phyloP scores from a whole-genome alignment of 352 stramenopile species.

The Peronospora farinosa region DNA sequence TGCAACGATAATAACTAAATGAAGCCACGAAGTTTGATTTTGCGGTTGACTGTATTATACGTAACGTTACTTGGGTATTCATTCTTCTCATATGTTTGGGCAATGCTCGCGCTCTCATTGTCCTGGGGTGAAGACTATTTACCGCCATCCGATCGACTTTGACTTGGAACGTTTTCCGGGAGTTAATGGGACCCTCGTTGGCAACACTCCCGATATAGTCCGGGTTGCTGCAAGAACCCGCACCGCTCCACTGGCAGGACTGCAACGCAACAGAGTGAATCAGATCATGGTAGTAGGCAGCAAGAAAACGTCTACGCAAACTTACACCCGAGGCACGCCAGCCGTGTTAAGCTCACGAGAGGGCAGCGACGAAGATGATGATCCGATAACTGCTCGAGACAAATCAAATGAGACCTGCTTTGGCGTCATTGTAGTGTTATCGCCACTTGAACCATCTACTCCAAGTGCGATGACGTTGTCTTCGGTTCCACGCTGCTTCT shows the following conservation, averaged over 20 bases:
- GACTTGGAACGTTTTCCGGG: constrained; percentile 37
- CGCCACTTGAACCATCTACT: constrained; percentile 1
- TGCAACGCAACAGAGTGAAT: constrained; percentile 12
- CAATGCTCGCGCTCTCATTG: constrained; percentile 1
- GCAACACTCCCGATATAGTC: constrained; percentile 18
- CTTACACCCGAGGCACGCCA: constrained; percentile 37
- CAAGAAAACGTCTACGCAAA: constrained; percentile 2
- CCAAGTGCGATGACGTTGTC: constrained; percentile 1
- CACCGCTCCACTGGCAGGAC: constrained; percentile 25
- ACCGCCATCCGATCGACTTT: constrained; percentile 70
- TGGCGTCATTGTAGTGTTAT: constrained; percentile 5
- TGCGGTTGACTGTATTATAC: constrained; percentile 27
- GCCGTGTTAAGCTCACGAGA: constrained; percentile 28
- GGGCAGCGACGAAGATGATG: constrained; percentile 12
- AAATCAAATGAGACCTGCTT: constrained; percentile 74
- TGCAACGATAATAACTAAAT: constrained; percentile 13
- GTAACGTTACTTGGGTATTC: constrained; percentile 21
- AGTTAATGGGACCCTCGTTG: constrained; percentile 26
- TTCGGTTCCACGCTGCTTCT: constrained; percentile 43
- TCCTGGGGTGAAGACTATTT: constrained; percentile 20
- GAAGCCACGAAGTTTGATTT: constrained; percentile 9
- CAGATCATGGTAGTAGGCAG: constrained; percentile 1
- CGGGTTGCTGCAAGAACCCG: constrained; percentile 36
- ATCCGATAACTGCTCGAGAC: constrained; percentile 12
- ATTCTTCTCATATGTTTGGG: constrained; percentile 1